Conservation (phyloP, 2,329 filamentous ascomycete species). For the Botrytis paeoniae region DNA sequence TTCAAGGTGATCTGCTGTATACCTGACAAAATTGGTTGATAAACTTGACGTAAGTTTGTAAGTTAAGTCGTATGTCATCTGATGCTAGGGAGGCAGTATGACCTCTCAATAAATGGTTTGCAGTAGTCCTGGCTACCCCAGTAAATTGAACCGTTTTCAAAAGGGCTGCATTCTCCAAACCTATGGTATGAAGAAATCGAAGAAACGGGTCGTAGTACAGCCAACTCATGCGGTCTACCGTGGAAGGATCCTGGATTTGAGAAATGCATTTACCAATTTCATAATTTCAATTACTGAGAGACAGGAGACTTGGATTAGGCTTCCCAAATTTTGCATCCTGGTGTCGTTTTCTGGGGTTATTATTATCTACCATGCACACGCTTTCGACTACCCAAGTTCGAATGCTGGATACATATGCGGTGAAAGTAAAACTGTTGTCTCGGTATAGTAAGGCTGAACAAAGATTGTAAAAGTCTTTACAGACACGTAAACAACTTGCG, state of each 20-base stretch:
- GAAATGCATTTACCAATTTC: neutral
- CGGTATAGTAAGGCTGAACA: neutral
- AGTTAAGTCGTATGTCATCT: neutral
- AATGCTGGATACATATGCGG: neutral
- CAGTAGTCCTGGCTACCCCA: accelerated
- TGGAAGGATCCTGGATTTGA: neutral
- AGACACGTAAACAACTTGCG: neutral
- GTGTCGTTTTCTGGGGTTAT: neutral
- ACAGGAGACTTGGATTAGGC: neutral
- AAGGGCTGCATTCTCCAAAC: neutral
- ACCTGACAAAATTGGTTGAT: neutral
- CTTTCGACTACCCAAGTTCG: neutral
- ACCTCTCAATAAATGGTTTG: neutral
- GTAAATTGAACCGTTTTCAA: neutral
- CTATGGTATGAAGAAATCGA: neutral
- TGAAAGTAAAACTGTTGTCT: neutral
- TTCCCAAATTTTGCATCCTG: neutral
- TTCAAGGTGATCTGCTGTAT: neutral
- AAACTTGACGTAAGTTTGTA: neutral
- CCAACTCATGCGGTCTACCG: neutral
- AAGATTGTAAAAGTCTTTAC: neutral
- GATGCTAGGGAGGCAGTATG: neutral
- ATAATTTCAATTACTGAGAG: neutral
- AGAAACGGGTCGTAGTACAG: neutral
- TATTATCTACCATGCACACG: neutral